These are phyloP conservation scores for Phanerochaete sordida DNA, from an alignment of 768 basidiomycete genomes.

Conservation along the genomic window DNA sequence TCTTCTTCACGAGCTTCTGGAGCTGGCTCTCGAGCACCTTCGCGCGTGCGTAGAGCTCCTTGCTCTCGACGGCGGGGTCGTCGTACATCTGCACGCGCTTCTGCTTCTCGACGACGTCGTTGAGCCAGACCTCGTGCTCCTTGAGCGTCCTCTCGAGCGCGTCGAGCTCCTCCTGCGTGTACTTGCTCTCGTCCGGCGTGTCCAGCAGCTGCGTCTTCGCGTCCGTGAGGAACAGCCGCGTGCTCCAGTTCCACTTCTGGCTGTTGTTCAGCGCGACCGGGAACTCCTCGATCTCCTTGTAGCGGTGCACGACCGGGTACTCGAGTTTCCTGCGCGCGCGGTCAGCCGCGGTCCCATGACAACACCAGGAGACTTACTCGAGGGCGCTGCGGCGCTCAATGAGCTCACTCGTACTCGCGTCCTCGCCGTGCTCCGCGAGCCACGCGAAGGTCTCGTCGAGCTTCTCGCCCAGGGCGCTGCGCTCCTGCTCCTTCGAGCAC, in stretches of 20 bases:
- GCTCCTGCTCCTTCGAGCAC: constrained; percentile 74
- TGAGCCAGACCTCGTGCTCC: constrained; percentile 83
- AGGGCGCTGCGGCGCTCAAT: constrained; percentile 72
- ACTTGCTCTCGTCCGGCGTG: constrained; percentile 57
- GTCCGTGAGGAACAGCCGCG: constrained; percentile 79
- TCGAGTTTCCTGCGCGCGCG: constrained; percentile 69
- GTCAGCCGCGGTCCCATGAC: not conserved
- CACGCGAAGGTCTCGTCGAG: constrained; percentile 76
- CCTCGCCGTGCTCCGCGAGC: constrained; percentile 82
- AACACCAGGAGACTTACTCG: constrained; percentile 59
- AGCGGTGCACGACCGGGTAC: constrained; percentile 78
- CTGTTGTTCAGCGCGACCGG: constrained; percentile 77
- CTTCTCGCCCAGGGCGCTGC: constrained; percentile 58
- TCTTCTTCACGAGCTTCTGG: constrained; percentile 65
- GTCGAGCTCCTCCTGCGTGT: constrained; percentile 84
- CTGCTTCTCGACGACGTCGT: constrained; percentile 79
- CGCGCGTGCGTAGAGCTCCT: constrained; percentile 81
- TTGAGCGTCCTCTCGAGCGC: constrained; percentile 70
- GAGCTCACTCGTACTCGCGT: constrained; percentile 73
- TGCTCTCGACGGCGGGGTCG: constrained; percentile 82
- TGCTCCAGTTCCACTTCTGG: constrained; percentile 88
- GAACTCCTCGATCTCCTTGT: constrained; percentile 86
- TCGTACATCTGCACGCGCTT: constrained; percentile 67
- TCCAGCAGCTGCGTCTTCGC: constrained; percentile 72
- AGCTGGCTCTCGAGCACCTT: constrained; percentile 76